Evolutionary conservation across 768 basidiomycete species (phyloP).

Genomic region (Xerocomellus amylosporus): DNA sequence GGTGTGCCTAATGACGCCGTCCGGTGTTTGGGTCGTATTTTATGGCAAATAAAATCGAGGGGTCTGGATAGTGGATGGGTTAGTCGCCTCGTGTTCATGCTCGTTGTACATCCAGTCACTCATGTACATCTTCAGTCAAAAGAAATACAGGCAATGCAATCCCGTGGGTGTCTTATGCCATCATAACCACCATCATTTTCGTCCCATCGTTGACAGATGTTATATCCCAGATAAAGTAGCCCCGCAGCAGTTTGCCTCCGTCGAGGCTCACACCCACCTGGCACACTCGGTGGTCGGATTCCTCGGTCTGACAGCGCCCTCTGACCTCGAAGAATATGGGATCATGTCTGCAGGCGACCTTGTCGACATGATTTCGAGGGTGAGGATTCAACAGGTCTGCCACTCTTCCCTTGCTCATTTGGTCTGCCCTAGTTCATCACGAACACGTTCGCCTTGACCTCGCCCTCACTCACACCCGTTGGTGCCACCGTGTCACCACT

Average conservation of each 20-base stretch:
- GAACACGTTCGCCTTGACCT: conserved; percentile 86
- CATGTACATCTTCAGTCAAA: conserved; percentile 41
- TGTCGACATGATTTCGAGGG: conserved; percentile 69
- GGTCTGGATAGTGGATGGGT: conserved; percentile 60
- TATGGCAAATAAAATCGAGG: conserved; percentile 61
- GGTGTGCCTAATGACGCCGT: conserved; percentile 74
- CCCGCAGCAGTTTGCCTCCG: conserved; percentile 43
- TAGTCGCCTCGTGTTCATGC: conserved; percentile 18
- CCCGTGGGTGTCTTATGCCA: conserved; percentile 49
- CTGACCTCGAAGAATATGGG: conserved; percentile 57
- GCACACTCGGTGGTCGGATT: conserved; percentile 75
- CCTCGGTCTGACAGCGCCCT: conserved; percentile 55
- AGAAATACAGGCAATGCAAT: conserved; percentile 70
- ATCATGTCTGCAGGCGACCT: conserved; percentile 59
- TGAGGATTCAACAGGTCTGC: conserved; percentile 30
- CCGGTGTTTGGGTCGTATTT: conserved; percentile 70
- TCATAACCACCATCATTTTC: neutral
- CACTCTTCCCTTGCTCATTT: neutral
- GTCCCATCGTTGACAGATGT: neutral
- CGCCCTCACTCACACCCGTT: conserved; percentile 72
- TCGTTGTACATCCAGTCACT: neutral
- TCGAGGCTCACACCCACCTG: conserved; percentile 63
- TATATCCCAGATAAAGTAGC: conserved; percentile 50
- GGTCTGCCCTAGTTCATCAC: conserved; percentile 65
- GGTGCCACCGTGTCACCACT: conserved; percentile 83